A percentile compares a stretch with the other conserved stretches of the same genome.
Evolutionary conservation across 768 basidiomycete species (phyloP).

Genomic region (Lentinula raphanica): DNA sequence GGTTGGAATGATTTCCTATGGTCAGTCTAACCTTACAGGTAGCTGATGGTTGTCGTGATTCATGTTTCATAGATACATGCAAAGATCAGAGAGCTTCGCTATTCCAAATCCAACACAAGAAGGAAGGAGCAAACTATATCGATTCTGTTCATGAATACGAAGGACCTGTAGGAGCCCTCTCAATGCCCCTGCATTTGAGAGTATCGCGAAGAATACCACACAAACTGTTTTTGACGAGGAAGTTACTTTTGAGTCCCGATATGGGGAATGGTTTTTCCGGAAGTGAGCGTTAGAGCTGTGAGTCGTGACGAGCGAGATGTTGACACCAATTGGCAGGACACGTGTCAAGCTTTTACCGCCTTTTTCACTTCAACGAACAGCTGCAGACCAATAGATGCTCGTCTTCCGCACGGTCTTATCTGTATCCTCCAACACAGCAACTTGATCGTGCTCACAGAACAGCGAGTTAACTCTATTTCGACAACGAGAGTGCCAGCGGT

Average conservation of each 20-base stretch:
- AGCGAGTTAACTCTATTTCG: constrained; percentile 3
- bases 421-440: not conserved
- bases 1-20: constrained; percentile 26
- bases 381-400: constrained; percentile 10
- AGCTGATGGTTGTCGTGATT: too few relatives aligned
- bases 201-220: too few relatives aligned
- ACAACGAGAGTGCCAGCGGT: not conserved
- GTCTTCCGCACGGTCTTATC: constrained; percentile 10
- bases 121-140: constrained; percentile 13
- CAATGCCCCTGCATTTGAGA: constrained; percentile 10
- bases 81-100: constrained; percentile 13
- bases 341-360: constrained; percentile 10
- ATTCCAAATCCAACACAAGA: constrained; percentile 10
- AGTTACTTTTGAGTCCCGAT: constrained; percentile 10
- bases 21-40: too few relatives aligned
- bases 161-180: constrained; percentile 12
- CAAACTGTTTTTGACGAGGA: constrained; percentile 6
- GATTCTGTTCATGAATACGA: constrained; percentile 11
- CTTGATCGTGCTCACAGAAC: constrained; percentile 10
- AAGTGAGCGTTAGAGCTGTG: too few relatives aligned
- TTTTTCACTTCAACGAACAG: constrained; percentile 12
- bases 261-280: constrained; percentile 14
- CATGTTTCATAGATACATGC: constrained; percentile 11
- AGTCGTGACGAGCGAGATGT: too few relatives aligned
- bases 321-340: too few relatives aligned